Evolutionary conservation across 805 yeast species (phyloP).

Genomic region (Blastobotrys mokoenaii): DNA sequence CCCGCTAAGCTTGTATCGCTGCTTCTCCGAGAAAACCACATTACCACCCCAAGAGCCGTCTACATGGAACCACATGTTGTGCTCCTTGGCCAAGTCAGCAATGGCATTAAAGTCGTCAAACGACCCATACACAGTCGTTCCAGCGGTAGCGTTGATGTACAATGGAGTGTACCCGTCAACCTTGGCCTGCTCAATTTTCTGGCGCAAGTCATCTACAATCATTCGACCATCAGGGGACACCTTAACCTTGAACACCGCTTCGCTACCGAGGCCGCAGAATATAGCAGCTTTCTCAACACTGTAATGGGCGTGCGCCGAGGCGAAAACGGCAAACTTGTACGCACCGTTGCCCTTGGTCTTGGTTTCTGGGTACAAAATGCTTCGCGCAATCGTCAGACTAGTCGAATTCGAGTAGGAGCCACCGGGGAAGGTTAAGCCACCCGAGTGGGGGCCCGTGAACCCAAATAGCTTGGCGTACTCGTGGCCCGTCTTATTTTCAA

Average conservation of each 20-base stretch:
- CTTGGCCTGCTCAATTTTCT: slow-evolving; percentile 36
- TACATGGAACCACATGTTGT: slow-evolving; percentile 68
- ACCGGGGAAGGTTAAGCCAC: slow-evolving; percentile 80
- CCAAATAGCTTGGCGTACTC: slow-evolving; percentile 65
- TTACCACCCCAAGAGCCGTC: slow-evolving; percentile 94
- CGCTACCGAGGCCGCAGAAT: slow-evolving; percentile 60
- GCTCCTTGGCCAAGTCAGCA: slow-evolving; percentile 41
- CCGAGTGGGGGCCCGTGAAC: slow-evolving; percentile 46
- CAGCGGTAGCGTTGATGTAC: slow-evolving; percentile 77
- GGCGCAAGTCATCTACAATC: slow-evolving; percentile 41
- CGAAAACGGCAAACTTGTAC: slow-evolving; percentile 56
- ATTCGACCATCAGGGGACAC: slow-evolving; percentile 50
- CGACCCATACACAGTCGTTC: slow-evolving; percentile 82
- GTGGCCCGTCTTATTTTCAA: slow-evolving; percentile 60
- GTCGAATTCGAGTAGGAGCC: slow-evolving; percentile 85
- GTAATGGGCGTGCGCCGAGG: slow-evolving; percentile 69
- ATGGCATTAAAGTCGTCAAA: slow-evolving; percentile 61
- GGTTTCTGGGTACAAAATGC: slow-evolving; percentile 59
- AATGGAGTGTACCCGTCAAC: slow-evolving; percentile 60
- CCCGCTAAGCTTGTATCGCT: slow-evolving; percentile 45
- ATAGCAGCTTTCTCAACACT: slow-evolving; percentile 78
- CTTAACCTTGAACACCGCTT: slow-evolving; percentile 52
- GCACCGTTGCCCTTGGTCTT: slow-evolving; percentile 48
- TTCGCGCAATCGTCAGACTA: slow-evolving; percentile 67
- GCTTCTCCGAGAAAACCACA: slow-evolving; percentile 51